A percentile compares a stretch with the other conserved stretches of the same genome.
Evolutionary conservation across 129 eudicot species (phyloP).

Genomic region (Daucus carota): DNA sequence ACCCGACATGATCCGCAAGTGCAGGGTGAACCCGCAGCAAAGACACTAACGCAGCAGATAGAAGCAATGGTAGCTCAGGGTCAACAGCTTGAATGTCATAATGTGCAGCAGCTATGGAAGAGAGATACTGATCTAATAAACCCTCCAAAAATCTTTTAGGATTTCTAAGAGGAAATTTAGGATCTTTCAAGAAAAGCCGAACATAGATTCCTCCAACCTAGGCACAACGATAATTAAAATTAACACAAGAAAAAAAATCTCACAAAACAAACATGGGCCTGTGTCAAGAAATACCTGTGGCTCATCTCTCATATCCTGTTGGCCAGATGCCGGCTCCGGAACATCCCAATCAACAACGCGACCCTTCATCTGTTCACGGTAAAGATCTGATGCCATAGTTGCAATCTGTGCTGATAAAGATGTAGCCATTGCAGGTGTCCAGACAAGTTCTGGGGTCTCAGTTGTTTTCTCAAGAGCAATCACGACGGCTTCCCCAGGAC

Average conservation of each 20-base stretch:
- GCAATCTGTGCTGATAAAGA: slow-evolving; percentile 94
- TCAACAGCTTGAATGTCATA: slow-evolving; percentile 64
- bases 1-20: slow-evolving; percentile 95
- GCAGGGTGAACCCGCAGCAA: slow-evolving; percentile 93
- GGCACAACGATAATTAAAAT: background rate
- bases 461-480: slow-evolving; percentile 88
- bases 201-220: slow-evolving; percentile 99
- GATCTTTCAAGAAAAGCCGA: slow-evolving; percentile 86
- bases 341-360: slow-evolving; percentile 95
- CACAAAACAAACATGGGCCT: background rate
- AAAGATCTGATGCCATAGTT: slow-evolving; percentile 91
- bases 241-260: slow-evolving; percentile 6
- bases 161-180: slow-evolving; percentile 93
- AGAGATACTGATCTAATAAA: slow-evolving; percentile 83
- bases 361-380: slow-evolving; percentile 87
- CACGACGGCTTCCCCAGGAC: slow-evolving; percentile 99
- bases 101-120: slow-evolving; percentile 84
- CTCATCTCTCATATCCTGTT: slow-evolving; percentile 93
- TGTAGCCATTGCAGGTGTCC: slow-evolving; percentile 99
- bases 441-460: slow-evolving; percentile 98
- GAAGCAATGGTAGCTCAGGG: slow-evolving; percentile 81
- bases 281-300: slow-evolving; percentile 63
- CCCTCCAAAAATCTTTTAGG: slow-evolving; percentile 96
- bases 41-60: slow-evolving; percentile 94
- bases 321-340: slow-evolving; percentile 87